Base-by-base conservation (phyloP, 164 flowering plant genomes). In the Magnolia officinalis region DNA sequence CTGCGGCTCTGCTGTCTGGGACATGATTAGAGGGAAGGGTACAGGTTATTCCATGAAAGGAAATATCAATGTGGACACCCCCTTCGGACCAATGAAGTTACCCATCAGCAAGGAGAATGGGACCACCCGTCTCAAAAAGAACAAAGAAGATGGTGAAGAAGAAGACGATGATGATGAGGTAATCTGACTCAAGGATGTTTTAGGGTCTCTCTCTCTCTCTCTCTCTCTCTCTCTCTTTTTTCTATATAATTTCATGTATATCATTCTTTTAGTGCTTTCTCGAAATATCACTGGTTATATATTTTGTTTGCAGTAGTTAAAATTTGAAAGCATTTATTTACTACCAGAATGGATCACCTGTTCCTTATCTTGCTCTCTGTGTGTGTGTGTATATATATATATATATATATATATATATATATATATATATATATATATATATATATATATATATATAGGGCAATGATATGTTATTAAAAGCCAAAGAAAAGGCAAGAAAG, bases 1-100 rank as follows among this genome's bases (percentile, higher is more conserved):
- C 67, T 79, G 74, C 19, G 84, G 81, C 24, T 82, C 84, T 71
- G 84, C 84, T 49, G 23, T 82, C 24, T 82, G 81, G 81, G 84
- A 82, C 13, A 82, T 82, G 75, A 79, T 82, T 4, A 78, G 81
- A 63, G 81, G 81, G 8, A 82, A 65, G 59, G 81, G 81, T 21
- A 77, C 84, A 65, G 84, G 84, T 1, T 82, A 82, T 59, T 45
- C 84, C 11, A 71, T 82, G 78, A 82, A 73, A 72, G 84, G 84
- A 13, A 71, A 21, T 68, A 59, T 82, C 13, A 72, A 79, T 71
- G 80, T 76, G 55, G 81, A 79, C 31, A 76, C 84, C 2, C 65
- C 77, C 1, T 82, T 76, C 49, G 84, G 84, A 21, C 78, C 80
- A 6, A 82, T 82, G 84, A 76, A 74, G 45, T 55, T 82, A 51